phyloP scores from a whole-genome alignment of 495 filamentous ascomycete species.

The Saxophila tyrrhenica region DNA sequence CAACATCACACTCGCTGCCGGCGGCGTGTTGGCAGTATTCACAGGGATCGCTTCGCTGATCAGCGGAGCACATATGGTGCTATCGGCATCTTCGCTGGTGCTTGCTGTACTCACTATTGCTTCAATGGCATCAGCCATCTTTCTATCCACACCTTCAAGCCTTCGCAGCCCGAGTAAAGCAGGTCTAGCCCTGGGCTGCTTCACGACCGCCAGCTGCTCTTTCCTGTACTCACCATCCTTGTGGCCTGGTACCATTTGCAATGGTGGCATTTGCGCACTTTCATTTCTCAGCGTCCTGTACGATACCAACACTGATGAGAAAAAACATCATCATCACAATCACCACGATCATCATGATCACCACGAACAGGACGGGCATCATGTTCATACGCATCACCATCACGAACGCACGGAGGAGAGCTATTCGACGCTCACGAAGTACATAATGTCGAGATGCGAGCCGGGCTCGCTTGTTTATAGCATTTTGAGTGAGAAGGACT shows the following conservation, averaged over 20 bases:
- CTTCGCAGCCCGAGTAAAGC: conserved; percentile 12
- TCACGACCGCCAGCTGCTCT: conserved; percentile 10
- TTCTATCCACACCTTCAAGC: conserved; percentile 7
- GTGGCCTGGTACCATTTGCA: conserved; percentile 16
- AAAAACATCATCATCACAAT: conserved; percentile 8
- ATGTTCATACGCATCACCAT: conserved; percentile 32
- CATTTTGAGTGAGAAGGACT: conserved; percentile 85
- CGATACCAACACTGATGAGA: conserved; percentile 6
- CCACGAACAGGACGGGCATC: conserved; percentile 13
- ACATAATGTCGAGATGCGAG: conserved; percentile 52
- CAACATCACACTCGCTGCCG: conserved; percentile 25
- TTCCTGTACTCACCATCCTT: conserved; percentile 16
- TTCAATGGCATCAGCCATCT: conserved; percentile 6
- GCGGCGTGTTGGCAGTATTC: conserved; percentile 18
- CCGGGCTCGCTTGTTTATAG: conserved; percentile 68
- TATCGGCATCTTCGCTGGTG: conserved; percentile 15
- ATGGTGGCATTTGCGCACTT: conserved; percentile 16
- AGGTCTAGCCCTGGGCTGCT: conserved; percentile 14
- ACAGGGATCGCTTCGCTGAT: conserved; percentile 21
- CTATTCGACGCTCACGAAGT: conserved; percentile 49
- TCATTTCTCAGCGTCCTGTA: conserved; percentile 16
- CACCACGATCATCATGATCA: conserved; percentile 13
- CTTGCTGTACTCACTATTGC: conserved; percentile 18
- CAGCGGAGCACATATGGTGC: conserved; percentile 13
- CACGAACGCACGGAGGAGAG: conserved; percentile 34